These are phyloP conservation scores for Cladosporium halotolerans DNA, from an alignment of 2,329 filamentous ascomycete genomes.

Conservation along the genomic window DNA sequence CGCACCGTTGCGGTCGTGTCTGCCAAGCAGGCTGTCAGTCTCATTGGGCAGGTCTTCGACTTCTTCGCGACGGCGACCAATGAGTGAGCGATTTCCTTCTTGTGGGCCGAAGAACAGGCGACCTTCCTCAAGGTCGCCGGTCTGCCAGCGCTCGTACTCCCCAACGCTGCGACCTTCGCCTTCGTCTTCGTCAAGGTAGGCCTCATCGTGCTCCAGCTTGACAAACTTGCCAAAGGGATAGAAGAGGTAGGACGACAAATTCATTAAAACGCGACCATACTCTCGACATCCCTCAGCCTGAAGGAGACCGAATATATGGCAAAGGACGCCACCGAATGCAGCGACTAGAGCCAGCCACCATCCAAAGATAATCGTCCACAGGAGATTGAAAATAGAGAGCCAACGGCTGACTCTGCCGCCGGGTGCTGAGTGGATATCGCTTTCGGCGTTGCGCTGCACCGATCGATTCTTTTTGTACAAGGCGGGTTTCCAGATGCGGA, in stretches of 20 bases:
- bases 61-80: slow-evolving; percentile 81
- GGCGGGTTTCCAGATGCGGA: slow-evolving; percentile 97
- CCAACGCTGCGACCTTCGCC: slow-evolving; percentile 95
- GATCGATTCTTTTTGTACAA: slow-evolving; percentile 96
- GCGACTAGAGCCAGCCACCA: slow-evolving; percentile 89
- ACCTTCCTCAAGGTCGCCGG: slow-evolving; percentile 90
- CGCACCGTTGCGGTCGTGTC: slow-evolving; percentile 22
- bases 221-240: slow-evolving; percentile 98
- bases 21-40: slow-evolving; percentile 78
- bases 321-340: slow-evolving; percentile 66
- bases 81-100: slow-evolving; percentile 62
- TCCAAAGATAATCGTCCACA: slow-evolving; percentile 88
- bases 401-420: slow-evolving; percentile 79
- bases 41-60: slow-evolving; percentile 73
- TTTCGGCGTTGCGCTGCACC: slow-evolving; percentile 91
- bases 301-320: slow-evolving; percentile 72
- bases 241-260: slow-evolving; percentile 77
- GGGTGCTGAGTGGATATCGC: slow-evolving; percentile 91
- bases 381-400: slow-evolving; percentile 78
- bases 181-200: slow-evolving; percentile 88
- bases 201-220: slow-evolving; percentile 85
- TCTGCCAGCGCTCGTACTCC: slow-evolving; percentile 99
- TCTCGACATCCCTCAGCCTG: slow-evolving; percentile 71
- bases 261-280: slow-evolving; percentile 80
- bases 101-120: slow-evolving; percentile 89